Conservation (phyloP, 768 basidiomycete genomes). For the Boletus coccyginus region DNA sequence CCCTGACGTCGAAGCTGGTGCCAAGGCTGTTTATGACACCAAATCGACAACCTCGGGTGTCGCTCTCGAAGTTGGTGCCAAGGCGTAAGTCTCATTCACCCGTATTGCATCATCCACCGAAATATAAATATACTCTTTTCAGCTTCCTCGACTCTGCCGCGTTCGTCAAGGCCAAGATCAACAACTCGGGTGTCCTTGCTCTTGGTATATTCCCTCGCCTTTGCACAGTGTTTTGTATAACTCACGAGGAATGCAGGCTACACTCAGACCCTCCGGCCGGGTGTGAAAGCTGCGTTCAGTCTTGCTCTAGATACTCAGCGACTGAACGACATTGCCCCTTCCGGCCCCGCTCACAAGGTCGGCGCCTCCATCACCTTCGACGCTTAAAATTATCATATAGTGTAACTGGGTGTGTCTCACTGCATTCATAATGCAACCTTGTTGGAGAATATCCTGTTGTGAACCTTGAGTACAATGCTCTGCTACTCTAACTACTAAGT, state of each 20-base stretch:
- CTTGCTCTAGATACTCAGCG: conserved; percentile 93
- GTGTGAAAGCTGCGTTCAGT: conserved; percentile 91
- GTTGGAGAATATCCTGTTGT: not conserved
- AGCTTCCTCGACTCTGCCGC: conserved; percentile 85
- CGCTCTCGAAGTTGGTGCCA: conserved; percentile 91
- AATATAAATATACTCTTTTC: not conserved
- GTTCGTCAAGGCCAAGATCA: conserved; percentile 98
- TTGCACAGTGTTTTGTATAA: not conserved
- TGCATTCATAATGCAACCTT: conserved; percentile 14
- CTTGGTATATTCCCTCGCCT: conserved; percentile 50
- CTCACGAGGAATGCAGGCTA: conserved; percentile 51
- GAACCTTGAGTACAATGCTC: not conserved
- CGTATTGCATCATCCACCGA: not conserved
- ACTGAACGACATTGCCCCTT: conserved; percentile 66
- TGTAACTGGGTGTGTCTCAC: conserved; percentile 13
- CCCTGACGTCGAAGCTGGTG: conserved; percentile 89
- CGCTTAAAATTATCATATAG: conserved; percentile 42
- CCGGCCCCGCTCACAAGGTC: conserved; percentile 79
- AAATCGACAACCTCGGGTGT: conserved; percentile 86
- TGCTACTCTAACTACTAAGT: not conserved
- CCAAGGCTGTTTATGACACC: conserved; percentile 94
- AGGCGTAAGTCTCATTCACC: conserved; percentile 60
- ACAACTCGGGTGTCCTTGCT: conserved; percentile 89
- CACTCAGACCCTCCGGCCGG: conserved; percentile 91
- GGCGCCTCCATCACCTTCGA: conserved; percentile 77